Percentiles rank a stretch among this genome's conserved stretches.
phyloP scores from a whole-genome alignment of 1,284 basidiomycete genomes.

The Malassezia sympodialis region DNA sequence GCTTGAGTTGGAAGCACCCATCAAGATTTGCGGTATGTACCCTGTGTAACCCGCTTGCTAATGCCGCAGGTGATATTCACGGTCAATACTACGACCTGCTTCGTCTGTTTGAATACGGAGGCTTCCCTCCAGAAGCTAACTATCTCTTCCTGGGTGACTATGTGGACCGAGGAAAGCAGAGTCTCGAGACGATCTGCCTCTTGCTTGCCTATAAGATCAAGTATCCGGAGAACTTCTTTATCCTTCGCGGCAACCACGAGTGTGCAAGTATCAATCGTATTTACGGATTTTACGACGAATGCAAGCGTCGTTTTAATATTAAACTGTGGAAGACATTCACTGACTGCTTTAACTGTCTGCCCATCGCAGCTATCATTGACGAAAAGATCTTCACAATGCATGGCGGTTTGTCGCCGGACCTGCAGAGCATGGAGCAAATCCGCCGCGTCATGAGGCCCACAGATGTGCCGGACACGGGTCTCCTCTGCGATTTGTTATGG shows the following conservation, averaged over 20 bases:
- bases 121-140: constrained; percentile 89
- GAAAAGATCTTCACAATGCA: constrained; percentile 89
- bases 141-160: constrained; percentile 93
- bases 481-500: constrained; percentile 94
- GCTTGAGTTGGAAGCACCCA: constrained; percentile 84
- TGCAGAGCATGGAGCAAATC: constrained; percentile 99
- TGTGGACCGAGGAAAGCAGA: constrained; percentile 89
- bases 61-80: constrained; percentile 65
- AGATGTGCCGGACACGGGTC: constrained; percentile 96
- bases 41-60: not conserved
- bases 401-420: constrained; percentile 81
- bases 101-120: constrained; percentile 85
- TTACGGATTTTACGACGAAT: constrained; percentile 94
- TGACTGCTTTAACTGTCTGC: constrained; percentile 90
- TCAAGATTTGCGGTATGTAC: constrained; percentile 86
- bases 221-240: constrained; percentile 96
- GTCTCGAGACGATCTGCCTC: constrained; percentile 76
- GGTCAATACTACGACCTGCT: constrained; percentile 91
- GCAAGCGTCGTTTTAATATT: constrained; percentile 96
- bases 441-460: constrained; percentile 97
- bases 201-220: constrained; percentile 93
- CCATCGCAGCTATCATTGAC: constrained; percentile 90
- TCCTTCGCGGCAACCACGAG: constrained; percentile 85
- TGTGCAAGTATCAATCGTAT: constrained; percentile 90
- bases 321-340: constrained; percentile 97